Conservation (phyloP, 2,329 filamentous ascomycete genomes). For the Chrysosphaeria jannelii region DNA sequence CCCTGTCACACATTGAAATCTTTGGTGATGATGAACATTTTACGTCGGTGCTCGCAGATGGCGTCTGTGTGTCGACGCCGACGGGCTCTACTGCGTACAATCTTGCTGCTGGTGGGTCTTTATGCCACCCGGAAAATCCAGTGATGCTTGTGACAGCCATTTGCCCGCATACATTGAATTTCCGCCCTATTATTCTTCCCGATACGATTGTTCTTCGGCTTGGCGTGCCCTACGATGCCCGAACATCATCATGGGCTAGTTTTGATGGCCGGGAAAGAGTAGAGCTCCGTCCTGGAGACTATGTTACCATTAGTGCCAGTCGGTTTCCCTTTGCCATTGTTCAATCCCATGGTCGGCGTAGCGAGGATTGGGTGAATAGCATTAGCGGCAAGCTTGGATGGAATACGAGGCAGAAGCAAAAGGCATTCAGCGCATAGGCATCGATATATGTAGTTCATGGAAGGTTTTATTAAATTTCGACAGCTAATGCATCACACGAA, state of each 20-base stretch:
- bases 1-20: slow-evolving; percentile 74
- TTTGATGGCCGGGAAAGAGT: slow-evolving; percentile 80
- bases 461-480: too few relatives aligned
- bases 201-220: slow-evolving; percentile 84
- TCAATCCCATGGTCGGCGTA: slow-evolving; percentile 33
- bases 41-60: slow-evolving; percentile 76
- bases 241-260: slow-evolving; percentile 82
- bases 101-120: slow-evolving; percentile 73
- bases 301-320: slow-evolving; percentile 58
- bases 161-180: slow-evolving; percentile 80
- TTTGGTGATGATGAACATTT: slow-evolving; percentile 92
- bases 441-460: too few relatives aligned
- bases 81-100: slow-evolving; percentile 92
- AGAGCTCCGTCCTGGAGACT: slow-evolving; percentile 52
- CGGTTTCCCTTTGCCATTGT: slow-evolving; percentile 50
- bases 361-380: slow-evolving; percentile 59
- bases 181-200: slow-evolving; percentile 84
- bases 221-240: slow-evolving; percentile 79
- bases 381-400: slow-evolving; percentile 53
- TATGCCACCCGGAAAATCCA: slow-evolving; percentile 88
- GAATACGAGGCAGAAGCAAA: slow-evolving; percentile 57
- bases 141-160: slow-evolving; percentile 87
- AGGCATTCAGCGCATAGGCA: too few relatives aligned
- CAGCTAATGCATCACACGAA: too few relatives aligned
- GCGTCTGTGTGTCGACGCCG: slow-evolving; percentile 76